Conservation (phyloP, 1,284 basidiomycete species). For the Papiliotrema nemorosa region DNA sequence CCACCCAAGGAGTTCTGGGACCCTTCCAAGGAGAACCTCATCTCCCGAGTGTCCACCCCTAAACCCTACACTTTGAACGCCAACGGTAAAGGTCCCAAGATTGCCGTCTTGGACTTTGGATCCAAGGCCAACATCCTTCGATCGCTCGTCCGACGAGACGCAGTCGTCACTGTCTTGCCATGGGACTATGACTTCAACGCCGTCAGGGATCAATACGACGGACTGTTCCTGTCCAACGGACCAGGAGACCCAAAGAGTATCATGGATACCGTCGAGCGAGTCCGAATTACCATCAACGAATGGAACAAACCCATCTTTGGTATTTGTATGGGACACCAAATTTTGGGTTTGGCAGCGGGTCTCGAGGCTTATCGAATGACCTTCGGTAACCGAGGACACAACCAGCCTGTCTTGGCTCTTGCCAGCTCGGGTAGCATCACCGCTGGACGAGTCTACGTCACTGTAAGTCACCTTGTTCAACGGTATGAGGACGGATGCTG, state of each 20-base stretch:
- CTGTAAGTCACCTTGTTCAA: slow-evolving; percentile 56
- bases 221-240: slow-evolving; percentile 94
- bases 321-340: slow-evolving; percentile 98
- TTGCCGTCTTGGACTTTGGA: slow-evolving; percentile 96
- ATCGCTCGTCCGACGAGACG: slow-evolving; percentile 82
- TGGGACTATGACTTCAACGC: slow-evolving; percentile 97
- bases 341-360: slow-evolving; percentile 95
- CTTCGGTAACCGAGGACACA: slow-evolving; percentile 98
- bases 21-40: slow-evolving; percentile 85
- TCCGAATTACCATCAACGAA: slow-evolving; percentile 75
- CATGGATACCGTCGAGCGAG: slow-evolving; percentile 75
- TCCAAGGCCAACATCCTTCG: slow-evolving; percentile 96
- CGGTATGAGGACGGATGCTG: background rate
- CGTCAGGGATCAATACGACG: slow-evolving; percentile 85
- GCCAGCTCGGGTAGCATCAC: slow-evolving; percentile 86
- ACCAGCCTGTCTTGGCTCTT: slow-evolving; percentile 94
- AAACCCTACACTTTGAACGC: slow-evolving; percentile 83
- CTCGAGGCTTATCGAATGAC: slow-evolving; percentile 80
- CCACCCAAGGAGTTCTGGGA: slow-evolving; percentile 84
- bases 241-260: slow-evolving; percentile 92
- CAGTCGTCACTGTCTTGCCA: slow-evolving; percentile 89
- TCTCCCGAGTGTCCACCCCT: slow-evolving; percentile 87
- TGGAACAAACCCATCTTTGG: slow-evolving; percentile 95
- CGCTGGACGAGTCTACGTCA: slow-evolving; percentile 95
- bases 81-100: slow-evolving; percentile 71